A percentile compares a stretch with the other conserved stretches of the same genome.
Conservation (phyloP, 306 rosid genomes). For the Casuarina equisetifolia region DNA sequence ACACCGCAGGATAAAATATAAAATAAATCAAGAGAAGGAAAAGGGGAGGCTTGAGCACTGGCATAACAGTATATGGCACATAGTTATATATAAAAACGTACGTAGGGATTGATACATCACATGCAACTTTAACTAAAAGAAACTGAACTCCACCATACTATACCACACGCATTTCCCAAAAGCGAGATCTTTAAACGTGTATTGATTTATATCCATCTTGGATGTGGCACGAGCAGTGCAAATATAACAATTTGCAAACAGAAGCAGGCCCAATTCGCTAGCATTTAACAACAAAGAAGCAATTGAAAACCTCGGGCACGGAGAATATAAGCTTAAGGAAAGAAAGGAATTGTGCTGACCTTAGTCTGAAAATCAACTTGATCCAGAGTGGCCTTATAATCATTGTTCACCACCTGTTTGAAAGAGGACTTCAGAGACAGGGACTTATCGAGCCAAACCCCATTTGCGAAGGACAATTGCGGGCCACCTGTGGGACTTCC, state of each 20-base stretch:
- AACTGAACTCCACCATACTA: neutral
- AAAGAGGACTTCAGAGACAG: conserved; percentile 63
- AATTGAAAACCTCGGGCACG: neutral
- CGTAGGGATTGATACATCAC: neutral
- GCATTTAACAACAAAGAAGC: neutral
- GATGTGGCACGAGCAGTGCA: neutral
- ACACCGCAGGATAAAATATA: neutral
- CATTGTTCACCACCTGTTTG: conserved; percentile 49
- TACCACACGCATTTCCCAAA: neutral
- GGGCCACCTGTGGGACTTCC: conserved; percentile 71
- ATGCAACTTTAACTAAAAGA: neutral
- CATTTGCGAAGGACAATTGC: conserved; percentile 54
- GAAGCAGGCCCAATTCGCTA: neutral
- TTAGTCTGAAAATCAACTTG: conserved; percentile 63
- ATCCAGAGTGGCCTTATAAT: conserved; percentile 51
- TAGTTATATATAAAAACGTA: neutral
- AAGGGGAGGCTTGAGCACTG: neutral
- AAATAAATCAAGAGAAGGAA: neutral
- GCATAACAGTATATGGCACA: too few species aligned
- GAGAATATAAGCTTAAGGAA: neutral
- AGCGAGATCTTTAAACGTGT: too few species aligned
- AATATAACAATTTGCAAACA: neutral
- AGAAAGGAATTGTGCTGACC: conserved; percentile 29
- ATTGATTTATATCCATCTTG: too few species aligned
- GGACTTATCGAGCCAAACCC: conserved; percentile 64